These are phyloP conservation scores for Globisporangium yorkense DNA, from an alignment of 352 stramenopile species.

Conservation along the genomic window DNA sequence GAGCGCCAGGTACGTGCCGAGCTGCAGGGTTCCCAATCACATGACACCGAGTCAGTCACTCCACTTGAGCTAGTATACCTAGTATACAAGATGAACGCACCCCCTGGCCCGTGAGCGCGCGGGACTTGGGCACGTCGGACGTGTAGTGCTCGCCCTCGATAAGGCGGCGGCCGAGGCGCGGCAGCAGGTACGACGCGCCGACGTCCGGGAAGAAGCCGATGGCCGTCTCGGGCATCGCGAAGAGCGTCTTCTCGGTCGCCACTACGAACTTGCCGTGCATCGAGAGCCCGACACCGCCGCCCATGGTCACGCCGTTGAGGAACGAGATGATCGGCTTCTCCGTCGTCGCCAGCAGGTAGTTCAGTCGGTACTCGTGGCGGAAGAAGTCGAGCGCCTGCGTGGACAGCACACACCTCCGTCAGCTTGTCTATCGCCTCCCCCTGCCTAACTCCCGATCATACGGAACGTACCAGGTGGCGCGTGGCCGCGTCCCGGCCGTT, in stretches of 20 bases:
- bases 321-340: constrained; percentile 91
- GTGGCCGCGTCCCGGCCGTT: constrained; percentile 68
- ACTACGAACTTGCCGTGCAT: constrained; percentile 97
- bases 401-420: neutral
- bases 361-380: constrained; percentile 93
- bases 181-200: constrained; percentile 90
- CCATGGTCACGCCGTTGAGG: constrained; percentile 98
- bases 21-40: constrained; percentile 10
- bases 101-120: constrained; percentile 66
- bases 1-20: constrained; percentile 94
- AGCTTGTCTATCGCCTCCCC: too few relatives aligned
- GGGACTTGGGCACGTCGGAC: constrained; percentile 61
- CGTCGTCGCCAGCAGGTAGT: constrained; percentile 84
- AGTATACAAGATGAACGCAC: constrained; percentile 21
- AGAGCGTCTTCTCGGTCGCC: constrained; percentile 95
- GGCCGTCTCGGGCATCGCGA: constrained; percentile 98
- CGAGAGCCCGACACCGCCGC: constrained; percentile 95
- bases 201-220: constrained; percentile 99
- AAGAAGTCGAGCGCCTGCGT: constrained; percentile 88
- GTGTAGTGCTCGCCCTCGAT: constrained; percentile 66
- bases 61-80: neutral
- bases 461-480: constrained; percentile 35
- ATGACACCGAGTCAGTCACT: constrained; percentile 1
- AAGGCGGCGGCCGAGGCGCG: constrained; percentile 74
- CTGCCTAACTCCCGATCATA: too few relatives aligned